Evolutionary conservation across 2,329 filamentous ascomycete species (phyloP).

Genomic region (Colletotrichum ledebouriae): DNA sequence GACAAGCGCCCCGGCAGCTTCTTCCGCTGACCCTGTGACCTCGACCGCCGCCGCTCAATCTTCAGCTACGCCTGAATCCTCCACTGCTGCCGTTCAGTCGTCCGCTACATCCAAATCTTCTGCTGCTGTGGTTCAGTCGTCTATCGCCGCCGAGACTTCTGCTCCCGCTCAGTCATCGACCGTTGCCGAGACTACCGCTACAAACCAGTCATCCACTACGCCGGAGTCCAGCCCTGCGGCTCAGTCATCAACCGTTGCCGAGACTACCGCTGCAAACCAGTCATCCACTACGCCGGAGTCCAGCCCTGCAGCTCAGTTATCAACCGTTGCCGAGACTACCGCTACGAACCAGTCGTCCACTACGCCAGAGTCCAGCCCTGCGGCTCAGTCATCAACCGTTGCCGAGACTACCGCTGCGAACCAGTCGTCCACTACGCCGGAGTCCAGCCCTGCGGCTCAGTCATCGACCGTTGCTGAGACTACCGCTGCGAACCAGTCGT

Average conservation of each 20-base stretch:
- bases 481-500: too few species aligned
- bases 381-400: not conserved
- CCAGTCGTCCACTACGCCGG: too few species aligned
- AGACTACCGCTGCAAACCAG: not conserved
- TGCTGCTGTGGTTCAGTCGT: not conserved
- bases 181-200: not conserved
- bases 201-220: not conserved
- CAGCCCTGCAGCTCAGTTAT: not conserved
- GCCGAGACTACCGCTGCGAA: too few species aligned
- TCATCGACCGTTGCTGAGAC: too few species aligned
- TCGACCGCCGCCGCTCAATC: not conserved
- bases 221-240: not conserved
- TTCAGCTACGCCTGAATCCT: slow-evolving; percentile 5
- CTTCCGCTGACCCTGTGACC: not conserved
- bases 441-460: too few species aligned
- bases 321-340: not conserved
- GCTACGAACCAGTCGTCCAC: not conserved
- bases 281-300: not conserved
- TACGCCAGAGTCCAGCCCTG: not conserved
- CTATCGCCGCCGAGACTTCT: not conserved
- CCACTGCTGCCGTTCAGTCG: not conserved
- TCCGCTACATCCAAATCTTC: not conserved
- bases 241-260: not conserved
- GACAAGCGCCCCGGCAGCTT: slow-evolving; percentile 9
- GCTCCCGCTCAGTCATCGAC: not conserved